Evolutionary conservation across 2,329 filamentous ascomycete species (phyloP).

Genomic region (Elsinoe fawcettii): DNA sequence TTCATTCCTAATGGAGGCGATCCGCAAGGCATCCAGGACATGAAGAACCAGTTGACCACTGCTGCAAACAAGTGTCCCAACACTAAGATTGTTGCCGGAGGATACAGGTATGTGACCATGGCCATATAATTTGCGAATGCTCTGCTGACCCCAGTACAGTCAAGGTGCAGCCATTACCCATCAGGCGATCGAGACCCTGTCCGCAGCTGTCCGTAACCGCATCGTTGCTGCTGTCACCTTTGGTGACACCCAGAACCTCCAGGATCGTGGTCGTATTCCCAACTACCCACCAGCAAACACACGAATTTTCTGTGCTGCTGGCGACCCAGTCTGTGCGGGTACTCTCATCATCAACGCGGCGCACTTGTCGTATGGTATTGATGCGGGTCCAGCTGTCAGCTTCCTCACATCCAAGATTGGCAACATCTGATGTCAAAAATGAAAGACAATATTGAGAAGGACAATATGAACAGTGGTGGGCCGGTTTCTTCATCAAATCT

Average conservation of each 20-base stretch:
- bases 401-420: slow-evolving; percentile 4
- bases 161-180: slow-evolving; percentile 36
- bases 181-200: slow-evolving; percentile 27
- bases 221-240: slow-evolving; percentile 30
- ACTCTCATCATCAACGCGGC: slow-evolving; percentile 24
- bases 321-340: slow-evolving; percentile 25
- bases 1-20: slow-evolving; percentile 9
- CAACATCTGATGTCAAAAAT: background rate
- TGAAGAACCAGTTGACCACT: slow-evolving; percentile 18
- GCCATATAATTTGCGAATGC: background rate
- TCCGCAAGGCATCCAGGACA: slow-evolving; percentile 13
- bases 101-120: slow-evolving; percentile 19
- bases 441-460: background rate
- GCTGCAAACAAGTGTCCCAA: slow-evolving; percentile 25
- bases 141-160: background rate
- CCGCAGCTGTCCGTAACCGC: slow-evolving; percentile 24
- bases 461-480: background rate
- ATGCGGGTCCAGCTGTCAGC: slow-evolving; percentile 1
- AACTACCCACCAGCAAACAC: slow-evolving; percentile 27
- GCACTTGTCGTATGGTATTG: slow-evolving; percentile 21
- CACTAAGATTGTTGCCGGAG: slow-evolving; percentile 25
- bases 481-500: no score
- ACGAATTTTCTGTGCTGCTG: slow-evolving; percentile 25
- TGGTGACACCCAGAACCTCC: slow-evolving; percentile 32
- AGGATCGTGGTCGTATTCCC: slow-evolving; percentile 31